phyloP scores from a whole-genome alignment of 2,329 filamentous ascomycete genomes.

The Fusarium incarnatum region DNA sequence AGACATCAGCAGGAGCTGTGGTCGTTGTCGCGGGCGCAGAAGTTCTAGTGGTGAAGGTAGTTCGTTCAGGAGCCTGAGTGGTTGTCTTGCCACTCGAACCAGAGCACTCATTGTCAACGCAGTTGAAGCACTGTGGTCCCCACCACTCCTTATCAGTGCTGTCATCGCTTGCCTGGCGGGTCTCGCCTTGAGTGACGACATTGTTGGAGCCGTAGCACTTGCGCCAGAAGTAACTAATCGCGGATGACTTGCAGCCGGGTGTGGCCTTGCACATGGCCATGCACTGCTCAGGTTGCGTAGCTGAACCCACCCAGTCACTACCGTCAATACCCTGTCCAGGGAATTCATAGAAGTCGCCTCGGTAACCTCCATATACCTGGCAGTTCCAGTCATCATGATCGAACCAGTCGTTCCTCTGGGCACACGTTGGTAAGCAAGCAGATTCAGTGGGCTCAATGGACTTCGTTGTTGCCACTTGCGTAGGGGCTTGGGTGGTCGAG shows the following conservation, averaged over 20 bases:
- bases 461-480: not conserved
- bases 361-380: not conserved
- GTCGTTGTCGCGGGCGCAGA: not conserved
- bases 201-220: conserved; percentile 2
- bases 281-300: not conserved
- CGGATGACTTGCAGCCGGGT: not conserved
- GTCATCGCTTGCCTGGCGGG: not conserved
- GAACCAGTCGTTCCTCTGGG: not conserved
- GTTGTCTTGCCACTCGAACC: not conserved
- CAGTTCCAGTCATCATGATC: conserved; percentile 1
- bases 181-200: not conserved
- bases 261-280: not conserved
- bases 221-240: not conserved
- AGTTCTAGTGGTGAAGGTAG: not conserved
- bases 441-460: not conserved
- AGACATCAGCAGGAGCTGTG: not conserved
- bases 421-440: not conserved
- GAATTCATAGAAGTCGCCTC: not conserved
- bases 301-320: not conserved
- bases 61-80: not conserved
- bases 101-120: not conserved
- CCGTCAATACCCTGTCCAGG: not conserved
- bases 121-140: not conserved
- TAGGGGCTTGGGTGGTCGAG: not conserved
- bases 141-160: not conserved